These are phyloP conservation scores for Echinosophora koreensis DNA, from an alignment of 306 rosid species.

Conservation along the genomic window DNA sequence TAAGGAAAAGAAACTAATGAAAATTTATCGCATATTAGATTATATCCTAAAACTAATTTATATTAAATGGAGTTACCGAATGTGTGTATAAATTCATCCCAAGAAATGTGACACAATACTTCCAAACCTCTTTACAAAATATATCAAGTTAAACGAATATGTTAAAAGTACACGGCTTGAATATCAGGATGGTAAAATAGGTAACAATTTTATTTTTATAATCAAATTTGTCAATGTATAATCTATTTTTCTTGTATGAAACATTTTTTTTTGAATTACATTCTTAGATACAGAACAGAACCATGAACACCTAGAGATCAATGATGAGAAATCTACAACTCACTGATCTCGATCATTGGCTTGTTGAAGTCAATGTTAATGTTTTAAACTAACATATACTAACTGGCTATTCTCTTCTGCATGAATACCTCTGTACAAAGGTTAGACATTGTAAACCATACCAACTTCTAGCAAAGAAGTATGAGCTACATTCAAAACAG, in stretches of 20 bases:
- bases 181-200: not conserved
- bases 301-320: conserved; percentile 43
- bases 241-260: conserved; percentile 41
- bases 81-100: too few species aligned
- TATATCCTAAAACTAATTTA: too few species aligned
- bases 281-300: conserved; percentile 39
- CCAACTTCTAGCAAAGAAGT: conserved; percentile 85
- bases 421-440: conserved; percentile 1
- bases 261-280: conserved; percentile 38
- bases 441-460: conserved; percentile 78
- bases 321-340: conserved; percentile 38
- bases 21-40: too few species aligned
- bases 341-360: conserved; percentile 19
- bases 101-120: too few species aligned
- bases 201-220: not conserved
- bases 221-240: conserved; percentile 21
- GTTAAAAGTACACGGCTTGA: not conserved
- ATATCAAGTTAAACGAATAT: not conserved
- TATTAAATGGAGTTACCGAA: too few species aligned
- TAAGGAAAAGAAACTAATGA: too few species aligned
- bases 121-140: too few species aligned
- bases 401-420: conserved; percentile 27
- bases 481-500: conserved; percentile 68
- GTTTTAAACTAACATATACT: conserved; percentile 43
- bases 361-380: conserved; percentile 26